Conservation (phyloP, 1,139 yeast species). For the Hansenula sp. region DNA sequence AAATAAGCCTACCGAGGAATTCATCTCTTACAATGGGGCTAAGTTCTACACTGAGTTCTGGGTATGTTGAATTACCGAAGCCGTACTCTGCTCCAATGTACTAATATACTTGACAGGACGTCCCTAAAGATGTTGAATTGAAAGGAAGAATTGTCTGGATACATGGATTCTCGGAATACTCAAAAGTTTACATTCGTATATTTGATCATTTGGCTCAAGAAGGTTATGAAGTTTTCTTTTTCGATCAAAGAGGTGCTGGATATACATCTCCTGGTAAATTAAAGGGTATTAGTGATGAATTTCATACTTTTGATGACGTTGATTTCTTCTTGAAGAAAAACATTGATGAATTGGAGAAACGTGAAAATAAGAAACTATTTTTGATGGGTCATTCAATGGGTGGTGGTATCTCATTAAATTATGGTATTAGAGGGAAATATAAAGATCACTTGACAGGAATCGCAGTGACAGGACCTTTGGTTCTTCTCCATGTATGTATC, state of each 20-base stretch:
- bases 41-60: slow-evolving; percentile 1
- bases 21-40: neutral
- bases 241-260: slow-evolving; percentile 91
- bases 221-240: slow-evolving; percentile 76
- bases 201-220: slow-evolving; percentile 52
- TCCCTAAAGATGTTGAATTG: slow-evolving; percentile 32
- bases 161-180: slow-evolving; percentile 81
- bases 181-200: slow-evolving; percentile 48
- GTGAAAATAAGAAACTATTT: slow-evolving; percentile 41
- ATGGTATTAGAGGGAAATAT: slow-evolving; percentile 64
- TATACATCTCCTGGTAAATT: slow-evolving; percentile 58
- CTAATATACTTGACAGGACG: slow-evolving; percentile 15
- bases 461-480: slow-evolving; percentile 65
- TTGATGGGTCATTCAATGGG: slow-evolving; percentile 96
- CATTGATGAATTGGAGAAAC: slow-evolving; percentile 25
- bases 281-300: slow-evolving; percentile 67
- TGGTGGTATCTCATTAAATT: slow-evolving; percentile 76
- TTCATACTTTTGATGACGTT: slow-evolving; percentile 60
- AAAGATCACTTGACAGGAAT: slow-evolving; percentile 51
- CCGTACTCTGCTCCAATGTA: neutral
- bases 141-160: slow-evolving; percentile 61
- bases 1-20: neutral
- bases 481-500: slow-evolving; percentile 41
- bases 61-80: neutral
- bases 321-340: slow-evolving; percentile 47